Evolutionary conservation across 1,284 basidiomycete genomes (phyloP).

Genomic region (Stereum hirsutum): DNA sequence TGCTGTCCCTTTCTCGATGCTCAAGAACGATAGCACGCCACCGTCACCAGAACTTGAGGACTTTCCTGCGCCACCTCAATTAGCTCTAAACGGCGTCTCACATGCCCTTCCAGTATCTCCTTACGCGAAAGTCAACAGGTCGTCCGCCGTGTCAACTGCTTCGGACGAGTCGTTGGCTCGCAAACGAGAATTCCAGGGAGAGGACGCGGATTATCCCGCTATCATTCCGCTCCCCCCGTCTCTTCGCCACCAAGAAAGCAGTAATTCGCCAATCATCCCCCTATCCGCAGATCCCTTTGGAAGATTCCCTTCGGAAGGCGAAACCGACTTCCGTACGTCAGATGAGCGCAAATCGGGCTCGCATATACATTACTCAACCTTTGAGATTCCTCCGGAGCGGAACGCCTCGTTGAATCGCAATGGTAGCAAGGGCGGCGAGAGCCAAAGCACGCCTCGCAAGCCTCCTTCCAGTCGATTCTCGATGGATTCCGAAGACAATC

Average conservation of each 20-base stretch:
- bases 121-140: slow-evolving; percentile 20
- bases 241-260: slow-evolving; percentile 1
- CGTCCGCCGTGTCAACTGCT: slow-evolving; percentile 10
- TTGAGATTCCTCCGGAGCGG: slow-evolving; percentile 7
- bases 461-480: slow-evolving; percentile 61
- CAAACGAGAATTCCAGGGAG: slow-evolving; percentile 39
- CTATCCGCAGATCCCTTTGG: slow-evolving; percentile 75
- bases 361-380: slow-evolving; percentile 6
- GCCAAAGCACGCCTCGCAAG: slow-evolving; percentile 3
- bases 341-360: neutral
- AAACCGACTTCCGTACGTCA: slow-evolving; percentile 13
- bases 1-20: slow-evolving; percentile 25
- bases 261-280: slow-evolving; percentile 34
- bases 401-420: slow-evolving; percentile 4
- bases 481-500: slow-evolving; percentile 52
- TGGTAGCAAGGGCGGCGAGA: slow-evolving; percentile 1
- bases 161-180: slow-evolving; percentile 41
- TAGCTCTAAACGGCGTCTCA: slow-evolving; percentile 61
- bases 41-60: slow-evolving; percentile 6
- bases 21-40: slow-evolving; percentile 15
- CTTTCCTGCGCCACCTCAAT: slow-evolving; percentile 44
- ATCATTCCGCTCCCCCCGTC: slow-evolving; percentile 38
- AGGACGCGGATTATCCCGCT: slow-evolving; percentile 35
- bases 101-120: slow-evolving; percentile 42
- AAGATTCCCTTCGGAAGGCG: slow-evolving; percentile 47